Base-by-base conservation (phyloP, 1,139 yeast genomes). In the Kurtzmaniella natalensis region DNA sequence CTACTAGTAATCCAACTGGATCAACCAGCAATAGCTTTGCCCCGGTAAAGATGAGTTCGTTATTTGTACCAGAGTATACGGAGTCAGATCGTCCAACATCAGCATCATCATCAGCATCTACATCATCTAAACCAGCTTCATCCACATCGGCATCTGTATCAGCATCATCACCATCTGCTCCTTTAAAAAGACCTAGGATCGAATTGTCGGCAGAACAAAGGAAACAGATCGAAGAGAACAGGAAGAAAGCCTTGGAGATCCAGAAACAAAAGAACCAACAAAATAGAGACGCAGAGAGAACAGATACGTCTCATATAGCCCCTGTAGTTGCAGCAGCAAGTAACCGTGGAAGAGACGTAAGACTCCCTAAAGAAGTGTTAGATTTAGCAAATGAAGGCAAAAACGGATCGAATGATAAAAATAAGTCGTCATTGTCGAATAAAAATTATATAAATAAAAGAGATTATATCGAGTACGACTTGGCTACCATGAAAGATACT, bases 381-480 rank as follows among this genome's bases (percentile, higher is more conserved):
- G 19, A 17, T 3, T 14, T 24, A 21, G 8, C 51, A 45, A 18
- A 35, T 43, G 25, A 37, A 43, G 42, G 31, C 40, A 40, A 19
- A 40, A 42, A 19, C 21, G 26, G 17, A 31, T 33, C 31, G 18
- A 40, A 30, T 37, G 50, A 28, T 48, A 53, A 35, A 35, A 48
- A 25, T 46, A 53, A 30, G 45, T n/a, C n/a, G n/a, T n/a, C n/a
- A n/a, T n/a, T n/a, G n/a, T 49, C 34, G 43, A 57, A 22, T 55
- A 5, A 23, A 32, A 78, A 78, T 1, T 59, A 73, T 1, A 64
- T 81, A 21, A 64, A 70, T 38, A 74, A 71, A 31, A 63, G 70
- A 29, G 87, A 87, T 52, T 94, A 88, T 56, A 89, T 94, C 34
- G 98, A 94, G 45, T 94, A 80, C 58, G 95, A 94, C 57, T 76